Conservation (phyloP, 2,329 filamentous ascomycete genomes). For the Stagonosporopsis tanaceti region DNA sequence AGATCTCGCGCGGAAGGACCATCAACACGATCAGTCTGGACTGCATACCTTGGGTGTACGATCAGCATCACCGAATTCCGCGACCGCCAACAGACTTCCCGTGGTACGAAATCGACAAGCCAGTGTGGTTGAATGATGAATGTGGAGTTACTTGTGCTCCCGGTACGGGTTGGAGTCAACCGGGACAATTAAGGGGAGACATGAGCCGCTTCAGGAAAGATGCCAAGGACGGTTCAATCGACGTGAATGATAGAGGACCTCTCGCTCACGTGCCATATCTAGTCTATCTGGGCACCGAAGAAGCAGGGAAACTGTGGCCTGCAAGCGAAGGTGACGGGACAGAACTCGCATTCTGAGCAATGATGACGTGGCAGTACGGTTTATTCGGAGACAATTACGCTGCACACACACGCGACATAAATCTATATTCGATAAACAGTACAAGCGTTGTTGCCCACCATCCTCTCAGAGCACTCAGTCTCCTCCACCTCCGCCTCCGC, state of each 20-base stretch:
- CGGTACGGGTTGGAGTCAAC: slow-evolving; percentile 7
- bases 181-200: slow-evolving; percentile 8
- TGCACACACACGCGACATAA: neutral
- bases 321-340: slow-evolving; percentile 5
- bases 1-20: slow-evolving; percentile 19
- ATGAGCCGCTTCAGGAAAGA: neutral
- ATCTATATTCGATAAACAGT: neutral
- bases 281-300: slow-evolving; percentile 23
- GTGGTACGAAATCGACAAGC: slow-evolving; percentile 17
- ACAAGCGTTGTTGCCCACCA: neutral
- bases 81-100: slow-evolving; percentile 20
- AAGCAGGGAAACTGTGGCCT: slow-evolving; percentile 14
- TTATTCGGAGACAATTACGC: neutral
- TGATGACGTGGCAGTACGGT: neutral
- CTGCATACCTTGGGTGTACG: slow-evolving; percentile 32
- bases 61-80: slow-evolving; percentile 20
- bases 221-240: neutral
- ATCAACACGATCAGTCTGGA: slow-evolving; percentile 30
- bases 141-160: slow-evolving; percentile 4
- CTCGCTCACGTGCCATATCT: slow-evolving; percentile 20
- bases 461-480: neutral
- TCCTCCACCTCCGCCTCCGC: slow-evolving; percentile 1
- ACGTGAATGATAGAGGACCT: neutral
- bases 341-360: slow-evolving; percentile 11
- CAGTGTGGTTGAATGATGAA: slow-evolving; percentile 17